Base-by-base conservation (phyloP, 1,284 basidiomycete genomes). In the Psilocybe mexicana region DNA sequence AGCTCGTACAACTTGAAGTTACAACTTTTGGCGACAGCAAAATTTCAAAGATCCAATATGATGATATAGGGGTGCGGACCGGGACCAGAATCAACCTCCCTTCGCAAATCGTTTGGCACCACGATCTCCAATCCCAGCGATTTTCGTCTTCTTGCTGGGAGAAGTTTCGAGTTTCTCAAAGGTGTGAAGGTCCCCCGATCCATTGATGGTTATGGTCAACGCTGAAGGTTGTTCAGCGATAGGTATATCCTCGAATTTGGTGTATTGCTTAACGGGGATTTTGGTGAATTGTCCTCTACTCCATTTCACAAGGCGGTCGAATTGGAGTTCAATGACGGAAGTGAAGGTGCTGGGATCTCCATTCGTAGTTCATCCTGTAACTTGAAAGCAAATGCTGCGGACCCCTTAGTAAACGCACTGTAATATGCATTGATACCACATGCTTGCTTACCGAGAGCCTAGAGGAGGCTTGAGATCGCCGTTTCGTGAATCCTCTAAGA, bases 261-360 rank as follows among this genome's bases (percentile, higher is more conserved):
- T 43, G 35, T 55, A 60, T 36, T 42, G 23, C n/a, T 46, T 36
- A 1, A 47, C 57, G 25, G 61, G 36, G 11, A 52, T 61, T 1
- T 56, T 49, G 5, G 24, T 52, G 52, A 71, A 70, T 1, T 66
- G 47, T 8, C 69, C 71, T 28, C 69, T 55, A 11, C 59, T 63
- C 73, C 73, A 74, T 50, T 64, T 61, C 40, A 57, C 48, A 36
- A 73, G 64, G 30, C 68, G 70, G 11, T 70, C 63, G 54, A 70
- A 71, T 54, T 73, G 72, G n/a, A 72, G 50, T 49, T 68, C 59
- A 18, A 71, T 73, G 38, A 72, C 45, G 11, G 70, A 63, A 2
- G 70, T 60, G 45, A 69, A 61, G 14, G 58, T 60, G 7, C 52
- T 33, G 3, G 55, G 57, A 45, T 59, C 57, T 26, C 57, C 54